phyloP scores from a whole-genome alignment of 208 protist genomes.

The Sergeia podlipaevii region DNA sequence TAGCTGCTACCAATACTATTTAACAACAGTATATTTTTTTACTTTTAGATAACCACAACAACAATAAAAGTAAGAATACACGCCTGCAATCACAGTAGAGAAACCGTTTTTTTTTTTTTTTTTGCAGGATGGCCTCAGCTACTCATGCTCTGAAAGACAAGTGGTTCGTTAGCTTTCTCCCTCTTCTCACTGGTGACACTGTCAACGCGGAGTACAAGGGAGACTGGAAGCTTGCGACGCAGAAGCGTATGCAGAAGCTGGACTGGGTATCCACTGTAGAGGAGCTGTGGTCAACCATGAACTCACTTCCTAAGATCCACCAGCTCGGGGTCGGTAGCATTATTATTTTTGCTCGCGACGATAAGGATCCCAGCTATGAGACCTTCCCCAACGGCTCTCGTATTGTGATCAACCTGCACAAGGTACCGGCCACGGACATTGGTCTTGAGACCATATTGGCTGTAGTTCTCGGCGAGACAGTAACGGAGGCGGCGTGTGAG shows the following conservation, averaged over 20 bases:
- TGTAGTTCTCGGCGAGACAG: slow-evolving; percentile 65
- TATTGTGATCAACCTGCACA: slow-evolving; percentile 69
- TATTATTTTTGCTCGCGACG: slow-evolving; percentile 79
- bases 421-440: slow-evolving; percentile 48
- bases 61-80: too few species aligned
- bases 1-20: too few species aligned
- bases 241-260: slow-evolving; percentile 63
- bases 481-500: slow-evolving; percentile 48
- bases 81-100: not conserved
- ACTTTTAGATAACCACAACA: too few species aligned
- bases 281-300: slow-evolving; percentile 89
- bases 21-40: too few species aligned
- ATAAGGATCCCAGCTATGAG: slow-evolving; percentile 86
- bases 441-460: slow-evolving; percentile 69
- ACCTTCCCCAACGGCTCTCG: slow-evolving; percentile 81
- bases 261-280: slow-evolving; percentile 85
- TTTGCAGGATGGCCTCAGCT: slow-evolving; percentile 4
- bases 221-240: slow-evolving; percentile 81
- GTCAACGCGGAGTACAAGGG: slow-evolving; percentile 76
- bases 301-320: slow-evolving; percentile 83
- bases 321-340: slow-evolving; percentile 75
- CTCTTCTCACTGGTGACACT: slow-evolving; percentile 58
- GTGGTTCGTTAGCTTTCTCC: slow-evolving; percentile 87
- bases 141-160: slow-evolving; percentile 67
- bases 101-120: slow-evolving; percentile 6